phyloP scores from a whole-genome alignment of 2,329 filamentous ascomycete species.

The Clonostachys chloroleuca region DNA sequence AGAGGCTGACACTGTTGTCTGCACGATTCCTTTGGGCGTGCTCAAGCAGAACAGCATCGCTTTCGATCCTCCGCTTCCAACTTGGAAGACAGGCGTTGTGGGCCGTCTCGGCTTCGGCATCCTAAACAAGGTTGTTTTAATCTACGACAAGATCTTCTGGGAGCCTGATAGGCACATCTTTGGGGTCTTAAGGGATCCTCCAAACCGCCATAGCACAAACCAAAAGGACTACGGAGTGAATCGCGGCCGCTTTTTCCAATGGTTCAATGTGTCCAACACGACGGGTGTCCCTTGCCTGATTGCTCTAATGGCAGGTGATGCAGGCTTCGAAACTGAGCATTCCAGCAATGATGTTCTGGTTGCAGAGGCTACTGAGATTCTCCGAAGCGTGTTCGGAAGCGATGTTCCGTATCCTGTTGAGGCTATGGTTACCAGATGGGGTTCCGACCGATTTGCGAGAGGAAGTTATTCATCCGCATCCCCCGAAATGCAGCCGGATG shows the following conservation, averaged over 20 bases:
- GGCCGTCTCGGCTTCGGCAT: constrained; percentile 85
- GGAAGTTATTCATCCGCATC: constrained; percentile 96
- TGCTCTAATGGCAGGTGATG: constrained; percentile 92
- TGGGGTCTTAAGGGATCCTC: constrained; percentile 76
- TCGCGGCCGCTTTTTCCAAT: constrained; percentile 92
- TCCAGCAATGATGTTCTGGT: constrained; percentile 73
- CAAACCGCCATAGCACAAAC: constrained; percentile 63
- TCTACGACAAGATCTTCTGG: constrained; percentile 91
- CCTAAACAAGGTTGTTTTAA: constrained; percentile 90
- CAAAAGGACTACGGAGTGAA: constrained; percentile 75
- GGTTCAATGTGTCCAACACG: constrained; percentile 93
- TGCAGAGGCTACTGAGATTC: constrained; percentile 72
- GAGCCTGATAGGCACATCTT: constrained; percentile 88
- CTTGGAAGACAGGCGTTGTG: constrained; percentile 80
- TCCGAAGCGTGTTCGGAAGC: constrained; percentile 70
- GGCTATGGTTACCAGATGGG: constrained; percentile 89
- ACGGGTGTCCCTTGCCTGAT: constrained; percentile 84
- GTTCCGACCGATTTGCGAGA: constrained; percentile 81
- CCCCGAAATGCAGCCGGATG: constrained; percentile 73
- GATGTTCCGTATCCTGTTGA: constrained; percentile 76
- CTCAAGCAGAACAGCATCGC: constrained; percentile 75
- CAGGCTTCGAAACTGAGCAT: constrained; percentile 82
- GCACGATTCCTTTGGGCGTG: constrained; percentile 86
- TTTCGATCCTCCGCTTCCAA: constrained; percentile 89
- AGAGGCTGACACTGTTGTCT: constrained; percentile 85